Percentiles rank a stretch among this genome's conserved stretches.
phyloP scores from a whole-genome alignment of 768 basidiomycete genomes.

The Mycena galopus region DNA sequence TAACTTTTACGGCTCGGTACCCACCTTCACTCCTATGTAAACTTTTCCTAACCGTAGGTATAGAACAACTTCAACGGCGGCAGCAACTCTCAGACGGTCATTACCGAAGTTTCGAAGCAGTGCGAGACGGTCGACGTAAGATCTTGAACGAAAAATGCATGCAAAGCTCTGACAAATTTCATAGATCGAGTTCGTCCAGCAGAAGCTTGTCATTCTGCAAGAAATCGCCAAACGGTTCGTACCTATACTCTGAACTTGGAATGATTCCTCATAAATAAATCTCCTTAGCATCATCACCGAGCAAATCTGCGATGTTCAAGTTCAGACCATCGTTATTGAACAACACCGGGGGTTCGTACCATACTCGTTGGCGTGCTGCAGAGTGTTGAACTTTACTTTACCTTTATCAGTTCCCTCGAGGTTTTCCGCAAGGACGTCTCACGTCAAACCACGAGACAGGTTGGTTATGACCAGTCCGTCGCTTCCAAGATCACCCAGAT shows the following conservation, averaged over 20 bases:
- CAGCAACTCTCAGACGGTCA: conserved; percentile 35
- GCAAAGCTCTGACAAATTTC: background rate
- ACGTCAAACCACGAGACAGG: conserved; percentile 32
- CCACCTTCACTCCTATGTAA: background rate
- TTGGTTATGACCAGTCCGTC: conserved; percentile 39
- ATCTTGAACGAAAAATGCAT: background rate
- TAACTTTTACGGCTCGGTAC: conserved; percentile 35
- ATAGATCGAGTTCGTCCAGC: conserved; percentile 43
- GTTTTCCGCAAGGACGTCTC: conserved; percentile 40
- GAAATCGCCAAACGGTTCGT: conserved; percentile 45
- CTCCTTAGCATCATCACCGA: conserved; percentile 42
- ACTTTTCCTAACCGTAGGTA: background rate
- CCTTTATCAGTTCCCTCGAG: conserved; percentile 19
- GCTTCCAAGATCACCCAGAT: conserved; percentile 33
- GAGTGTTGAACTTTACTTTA: background rate
- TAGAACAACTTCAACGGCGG: conserved; percentile 37
- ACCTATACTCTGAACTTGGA: background rate
- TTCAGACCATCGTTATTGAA: conserved; percentile 44
- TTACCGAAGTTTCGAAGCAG: conserved; percentile 31
- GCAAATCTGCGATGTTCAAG: conserved; percentile 48
- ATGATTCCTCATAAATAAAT: background rate
- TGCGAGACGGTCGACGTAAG: conserved; percentile 23
- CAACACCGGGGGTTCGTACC: conserved; percentile 31
- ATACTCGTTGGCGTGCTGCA: background rate
- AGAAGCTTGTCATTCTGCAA: conserved; percentile 43